Evolutionary conservation across 257 asterid species (phyloP).

Genomic region (Misopates orontium): DNA sequence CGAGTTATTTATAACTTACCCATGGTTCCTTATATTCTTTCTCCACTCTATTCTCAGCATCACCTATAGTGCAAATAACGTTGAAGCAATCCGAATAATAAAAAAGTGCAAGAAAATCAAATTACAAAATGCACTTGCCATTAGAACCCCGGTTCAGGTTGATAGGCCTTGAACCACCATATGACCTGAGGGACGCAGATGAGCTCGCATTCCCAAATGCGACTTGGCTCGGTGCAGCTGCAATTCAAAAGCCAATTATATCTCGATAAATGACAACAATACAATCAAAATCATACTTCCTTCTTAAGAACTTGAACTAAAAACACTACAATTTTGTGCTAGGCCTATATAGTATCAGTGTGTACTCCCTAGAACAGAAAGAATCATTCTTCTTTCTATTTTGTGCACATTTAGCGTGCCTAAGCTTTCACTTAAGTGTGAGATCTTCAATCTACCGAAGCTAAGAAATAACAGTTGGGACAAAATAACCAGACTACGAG

Average conservation of each 20-base stretch:
- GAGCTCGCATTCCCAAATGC: constrained; percentile 68
- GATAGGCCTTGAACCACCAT: constrained; percentile 29
- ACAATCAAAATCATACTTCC: neutral
- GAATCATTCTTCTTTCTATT: neutral
- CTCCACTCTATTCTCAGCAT: constrained; percentile 28
- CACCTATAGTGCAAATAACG: constrained; percentile 42
- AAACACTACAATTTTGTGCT: neutral
- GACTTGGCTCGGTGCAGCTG: constrained; percentile 51
- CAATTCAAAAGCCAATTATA: constrained; percentile 25
- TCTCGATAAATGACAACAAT: neutral
- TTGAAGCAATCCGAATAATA: constrained; percentile 1
- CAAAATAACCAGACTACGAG: neutral
- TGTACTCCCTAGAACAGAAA: neutral
- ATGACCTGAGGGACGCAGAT: constrained; percentile 44
- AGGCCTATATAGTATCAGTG: neutral
- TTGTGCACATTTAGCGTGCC: neutral
- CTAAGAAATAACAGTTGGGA: constrained; percentile 7
- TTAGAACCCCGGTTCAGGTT: constrained; percentile 32
- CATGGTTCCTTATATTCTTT: constrained; percentile 93
- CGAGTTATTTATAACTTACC: constrained; percentile 42
- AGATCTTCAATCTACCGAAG: neutral
- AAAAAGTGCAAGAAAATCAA: constrained; percentile 12
- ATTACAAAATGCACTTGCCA: constrained; percentile 43
- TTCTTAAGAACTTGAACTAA: no score
- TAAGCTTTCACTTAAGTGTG: neutral